phyloP scores from a whole-genome alignment of 306 rosid species.

The Vicia villosa region DNA sequence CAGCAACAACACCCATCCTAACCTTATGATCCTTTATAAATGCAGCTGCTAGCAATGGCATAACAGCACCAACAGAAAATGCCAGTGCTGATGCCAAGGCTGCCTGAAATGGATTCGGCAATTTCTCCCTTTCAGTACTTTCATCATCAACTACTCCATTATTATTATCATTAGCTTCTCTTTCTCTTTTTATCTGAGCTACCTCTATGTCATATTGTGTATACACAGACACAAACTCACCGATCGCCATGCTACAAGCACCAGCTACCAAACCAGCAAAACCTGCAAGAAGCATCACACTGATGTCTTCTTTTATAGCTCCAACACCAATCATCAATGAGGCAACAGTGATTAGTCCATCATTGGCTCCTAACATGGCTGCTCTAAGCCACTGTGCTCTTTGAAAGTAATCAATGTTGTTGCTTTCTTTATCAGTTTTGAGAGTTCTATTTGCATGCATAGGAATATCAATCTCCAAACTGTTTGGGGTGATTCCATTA shows the following conservation, averaged over 20 bases:
- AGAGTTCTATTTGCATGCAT: slow-evolving; percentile 10
- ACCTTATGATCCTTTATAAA: slow-evolving; percentile 44
- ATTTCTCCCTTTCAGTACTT: slow-evolving; percentile 36
- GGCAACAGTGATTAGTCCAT: slow-evolving; percentile 63
- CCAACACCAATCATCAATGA: slow-evolving; percentile 78
- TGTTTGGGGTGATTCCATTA: slow-evolving; percentile 38
- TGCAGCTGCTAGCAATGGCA: slow-evolving; percentile 61
- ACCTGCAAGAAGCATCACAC: slow-evolving; percentile 64
- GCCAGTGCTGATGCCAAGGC: slow-evolving; percentile 75
- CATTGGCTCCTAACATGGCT: slow-evolving; percentile 70
- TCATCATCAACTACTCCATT: background rate
- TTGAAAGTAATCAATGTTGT: slow-evolving; percentile 45
- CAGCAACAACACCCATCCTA: slow-evolving; percentile 53
- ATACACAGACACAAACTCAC: slow-evolving; percentile 77
- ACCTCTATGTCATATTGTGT: slow-evolving; percentile 68
- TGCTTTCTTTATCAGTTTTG: slow-evolving; percentile 26
- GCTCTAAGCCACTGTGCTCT: slow-evolving; percentile 77
- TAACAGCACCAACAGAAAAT: slow-evolving; percentile 58
- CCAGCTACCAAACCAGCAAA: slow-evolving; percentile 74
- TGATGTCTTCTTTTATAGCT: slow-evolving; percentile 55
- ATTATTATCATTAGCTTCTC: background rate
- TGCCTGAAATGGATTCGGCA: slow-evolving; percentile 66
- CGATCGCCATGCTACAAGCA: slow-evolving; percentile 78
- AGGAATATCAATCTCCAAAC: slow-evolving; percentile 50
- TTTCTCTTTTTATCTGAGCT: slow-evolving; percentile 47